Conservation (phyloP, 768 basidiomycete genomes). For the Amyloporia xantha region DNA sequence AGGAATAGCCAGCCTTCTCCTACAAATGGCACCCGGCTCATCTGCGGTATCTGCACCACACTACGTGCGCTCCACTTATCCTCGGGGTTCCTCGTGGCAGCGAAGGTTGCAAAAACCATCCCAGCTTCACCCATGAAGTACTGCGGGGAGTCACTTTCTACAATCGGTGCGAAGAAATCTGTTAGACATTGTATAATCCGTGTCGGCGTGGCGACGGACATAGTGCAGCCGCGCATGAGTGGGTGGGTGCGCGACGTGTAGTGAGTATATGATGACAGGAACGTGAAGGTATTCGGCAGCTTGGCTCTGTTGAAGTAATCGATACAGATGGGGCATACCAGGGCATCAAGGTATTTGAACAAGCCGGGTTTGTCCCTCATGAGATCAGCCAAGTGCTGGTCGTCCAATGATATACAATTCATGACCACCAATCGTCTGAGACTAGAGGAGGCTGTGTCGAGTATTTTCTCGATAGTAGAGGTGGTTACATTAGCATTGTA, state of each 20-base stretch:
- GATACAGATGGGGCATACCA: constrained; percentile 16
- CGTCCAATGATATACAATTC: constrained; percentile 20
- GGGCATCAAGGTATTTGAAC: constrained; percentile 22
- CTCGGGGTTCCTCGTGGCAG: neutral
- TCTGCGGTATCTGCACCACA: neutral
- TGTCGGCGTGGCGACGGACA: neutral
- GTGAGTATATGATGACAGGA: constrained; percentile 13
- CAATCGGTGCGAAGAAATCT: neutral
- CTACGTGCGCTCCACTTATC: neutral
- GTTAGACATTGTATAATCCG: neutral
- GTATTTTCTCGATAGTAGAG: constrained; percentile 13
- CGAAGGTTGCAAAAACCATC: neutral
- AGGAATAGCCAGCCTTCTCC: neutral
- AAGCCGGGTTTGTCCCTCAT: constrained; percentile 20
- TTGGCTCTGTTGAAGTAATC: constrained; percentile 12
- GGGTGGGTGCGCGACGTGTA: neutral
- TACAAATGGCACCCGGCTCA: neutral
- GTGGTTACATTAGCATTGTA: constrained; percentile 20
- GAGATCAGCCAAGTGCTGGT: constrained; percentile 18
- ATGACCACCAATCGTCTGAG: constrained; percentile 23
- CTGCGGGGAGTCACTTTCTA: neutral
- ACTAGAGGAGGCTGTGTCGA: constrained; percentile 13
- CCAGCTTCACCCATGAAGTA: neutral
- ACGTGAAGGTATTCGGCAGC: constrained; percentile 8
- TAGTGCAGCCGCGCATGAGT: neutral